Evolutionary conservation across 1,139 yeast genomes (phyloP).

Genomic region (Nakaseomyces kungkrabaensis): DNA sequence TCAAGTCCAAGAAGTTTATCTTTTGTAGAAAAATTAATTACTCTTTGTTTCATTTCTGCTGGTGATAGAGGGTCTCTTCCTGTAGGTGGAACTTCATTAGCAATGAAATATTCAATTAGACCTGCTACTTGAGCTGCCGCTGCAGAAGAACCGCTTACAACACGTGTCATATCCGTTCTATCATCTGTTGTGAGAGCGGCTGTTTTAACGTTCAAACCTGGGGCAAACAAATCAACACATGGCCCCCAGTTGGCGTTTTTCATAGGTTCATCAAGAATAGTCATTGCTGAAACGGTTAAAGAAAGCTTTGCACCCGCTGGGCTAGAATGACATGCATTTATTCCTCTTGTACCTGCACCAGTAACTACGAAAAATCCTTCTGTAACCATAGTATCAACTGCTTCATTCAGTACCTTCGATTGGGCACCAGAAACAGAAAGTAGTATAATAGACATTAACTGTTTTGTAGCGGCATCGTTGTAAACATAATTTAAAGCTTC

Average conservation of each 20-base stretch:
- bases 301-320: conserved; percentile 73
- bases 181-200: background rate
- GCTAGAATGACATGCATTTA: conserved; percentile 74
- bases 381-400: conserved; percentile 73
- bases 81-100: conserved; percentile 69
- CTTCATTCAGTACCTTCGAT: conserved; percentile 70
- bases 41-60: background rate
- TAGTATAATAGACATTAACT: conserved; percentile 79
- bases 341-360: conserved; percentile 83
- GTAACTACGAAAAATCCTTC: conserved; percentile 78
- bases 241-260: conserved; percentile 74
- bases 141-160: conserved; percentile 96
- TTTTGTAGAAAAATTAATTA: background rate
- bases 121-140: conserved; percentile 98
- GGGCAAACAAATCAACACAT: conserved; percentile 80
- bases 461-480: conserved; percentile 16
- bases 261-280: conserved; percentile 65
- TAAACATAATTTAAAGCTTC: conserved; percentile 78
- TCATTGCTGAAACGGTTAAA: conserved; percentile 75
- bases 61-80: conserved; percentile 23
- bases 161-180: conserved; percentile 74
- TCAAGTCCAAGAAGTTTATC: background rate
- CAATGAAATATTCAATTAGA: conserved; percentile 74
- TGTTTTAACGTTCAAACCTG: conserved; percentile 70
- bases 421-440: conserved; percentile 87